Evolutionary conservation across 2,329 filamentous ascomycete species (phyloP), one percentile per base, ranked within the genome.

Genomic region (Fragosphaeria purpurea): DNA sequence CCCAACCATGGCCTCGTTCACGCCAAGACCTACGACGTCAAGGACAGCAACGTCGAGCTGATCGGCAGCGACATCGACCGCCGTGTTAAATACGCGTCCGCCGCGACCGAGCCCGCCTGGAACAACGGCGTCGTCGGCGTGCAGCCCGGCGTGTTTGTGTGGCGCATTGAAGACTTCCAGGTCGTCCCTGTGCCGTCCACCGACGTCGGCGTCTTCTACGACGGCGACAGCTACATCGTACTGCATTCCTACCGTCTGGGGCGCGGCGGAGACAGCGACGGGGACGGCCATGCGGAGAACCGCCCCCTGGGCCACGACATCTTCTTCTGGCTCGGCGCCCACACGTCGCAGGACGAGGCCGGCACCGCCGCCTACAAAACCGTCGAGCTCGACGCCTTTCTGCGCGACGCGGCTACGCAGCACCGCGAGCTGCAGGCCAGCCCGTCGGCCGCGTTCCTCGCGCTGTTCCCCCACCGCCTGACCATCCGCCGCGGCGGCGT

Each of bases 341-440:
- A 83, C 59, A 85, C 81, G 0, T 75, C 77, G 3, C 80, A 84
- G 65, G 82, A 85, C 56, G 82, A 86, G 65, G 80, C 81, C 2
- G 82, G 82, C 12, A 80, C 77, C 0, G 82, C 82, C 0, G 82
- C 82, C 2, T 83, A 86, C 67, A 86, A 85, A 69, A 83, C 82
- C 0, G 80, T 84, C 31, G 82, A 85, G 63, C 69, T 86, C 12
- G 82, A 85, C 58, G 81, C 85, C 63, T 84, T 82, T 59, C 63
- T 86, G 46, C 67, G 72, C 41, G 81, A 82, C 3, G 66, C 71
- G 0, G 82, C 82, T 1, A 78, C 72, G 3, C 82, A 85, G 66
- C 76, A 85, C 60, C 77, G 82, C 43, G 82, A 86, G 65, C 67
- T 81, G 2, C 80, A 85, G 64, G 63, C 67, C 6, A 68, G 72